phyloP scores from a whole-genome alignment of 345 rosid genomes.

The Citrus medica region DNA sequence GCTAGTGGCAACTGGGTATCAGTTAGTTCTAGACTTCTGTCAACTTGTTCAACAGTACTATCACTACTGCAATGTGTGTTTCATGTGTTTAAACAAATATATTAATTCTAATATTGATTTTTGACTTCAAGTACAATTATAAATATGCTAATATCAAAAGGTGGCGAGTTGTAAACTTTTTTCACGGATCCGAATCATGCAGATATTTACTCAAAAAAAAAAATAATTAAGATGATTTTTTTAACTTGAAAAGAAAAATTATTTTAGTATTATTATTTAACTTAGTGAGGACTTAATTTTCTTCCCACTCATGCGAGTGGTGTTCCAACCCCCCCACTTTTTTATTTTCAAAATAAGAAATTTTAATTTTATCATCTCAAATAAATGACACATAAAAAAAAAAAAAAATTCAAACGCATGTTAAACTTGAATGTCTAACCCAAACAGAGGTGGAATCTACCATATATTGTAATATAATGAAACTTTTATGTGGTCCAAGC shows the following conservation, averaged over 20 bases:
- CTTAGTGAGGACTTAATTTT: too few species aligned
- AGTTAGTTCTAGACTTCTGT: neutral
- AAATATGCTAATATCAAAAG: neutral
- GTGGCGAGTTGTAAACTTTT: neutral
- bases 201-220: too few species aligned
- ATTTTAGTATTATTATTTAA: too few species aligned
- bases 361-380: too few species aligned
- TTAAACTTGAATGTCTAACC: too few species aligned
- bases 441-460: neutral
- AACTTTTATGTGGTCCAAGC: neutral
- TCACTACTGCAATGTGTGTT: neutral
- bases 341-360: too few species aligned
- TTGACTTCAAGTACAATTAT: neutral
- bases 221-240: too few species aligned
- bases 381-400: too few species aligned
- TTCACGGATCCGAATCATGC: neutral
- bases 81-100: neutral
- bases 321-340: too few species aligned
- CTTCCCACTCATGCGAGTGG: too few species aligned
- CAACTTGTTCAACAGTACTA: neutral
- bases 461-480: too few species aligned
- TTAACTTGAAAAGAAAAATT: too few species aligned
- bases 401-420: accelerated
- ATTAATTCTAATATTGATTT: neutral
- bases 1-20: neutral